phyloP scores from a whole-genome alignment of 306 rosid species.

The Astragalus membranaceus region DNA sequence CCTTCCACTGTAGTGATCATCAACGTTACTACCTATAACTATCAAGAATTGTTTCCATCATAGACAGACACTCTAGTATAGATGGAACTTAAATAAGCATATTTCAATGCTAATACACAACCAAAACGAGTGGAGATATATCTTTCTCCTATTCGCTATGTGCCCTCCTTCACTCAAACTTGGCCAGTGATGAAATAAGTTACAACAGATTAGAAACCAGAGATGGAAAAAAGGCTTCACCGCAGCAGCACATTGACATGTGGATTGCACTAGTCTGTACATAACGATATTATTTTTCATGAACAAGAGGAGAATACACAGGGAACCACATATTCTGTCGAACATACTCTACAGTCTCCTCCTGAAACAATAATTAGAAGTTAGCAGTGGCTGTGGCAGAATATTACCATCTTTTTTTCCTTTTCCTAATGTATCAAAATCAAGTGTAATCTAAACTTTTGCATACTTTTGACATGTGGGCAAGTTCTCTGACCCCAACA shows the following conservation, averaged over 20 bases:
- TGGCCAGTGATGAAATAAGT: constrained; percentile 9
- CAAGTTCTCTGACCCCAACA: constrained; percentile 67
- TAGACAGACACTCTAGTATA: neutral
- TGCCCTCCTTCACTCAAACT: constrained; percentile 6
- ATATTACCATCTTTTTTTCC: neutral
- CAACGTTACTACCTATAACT: neutral
- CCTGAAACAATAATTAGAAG: constrained; percentile 46
- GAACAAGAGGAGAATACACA: constrained; percentile 84
- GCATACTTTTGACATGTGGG: constrained; percentile 75
- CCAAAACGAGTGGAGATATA: neutral
- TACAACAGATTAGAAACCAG: constrained; percentile 5
- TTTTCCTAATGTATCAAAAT: neutral
- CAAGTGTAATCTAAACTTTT: neutral
- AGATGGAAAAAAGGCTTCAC: constrained; percentile 18
- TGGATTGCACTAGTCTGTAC: neutral
- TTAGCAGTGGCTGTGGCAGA: constrained; percentile 1
- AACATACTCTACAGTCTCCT: constrained; percentile 59
- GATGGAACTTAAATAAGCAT: neutral
- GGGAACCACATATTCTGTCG: constrained; percentile 78
- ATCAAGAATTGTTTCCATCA: neutral
- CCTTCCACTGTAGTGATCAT: neutral
- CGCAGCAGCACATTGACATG: constrained; percentile 5
- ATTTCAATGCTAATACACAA: constrained; percentile 5
- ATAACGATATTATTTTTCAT: constrained; percentile 45
- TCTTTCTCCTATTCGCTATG: neutral